Conservation (phyloP, 2,329 filamentous ascomycete genomes). For the Hypomyces rosellus region DNA sequence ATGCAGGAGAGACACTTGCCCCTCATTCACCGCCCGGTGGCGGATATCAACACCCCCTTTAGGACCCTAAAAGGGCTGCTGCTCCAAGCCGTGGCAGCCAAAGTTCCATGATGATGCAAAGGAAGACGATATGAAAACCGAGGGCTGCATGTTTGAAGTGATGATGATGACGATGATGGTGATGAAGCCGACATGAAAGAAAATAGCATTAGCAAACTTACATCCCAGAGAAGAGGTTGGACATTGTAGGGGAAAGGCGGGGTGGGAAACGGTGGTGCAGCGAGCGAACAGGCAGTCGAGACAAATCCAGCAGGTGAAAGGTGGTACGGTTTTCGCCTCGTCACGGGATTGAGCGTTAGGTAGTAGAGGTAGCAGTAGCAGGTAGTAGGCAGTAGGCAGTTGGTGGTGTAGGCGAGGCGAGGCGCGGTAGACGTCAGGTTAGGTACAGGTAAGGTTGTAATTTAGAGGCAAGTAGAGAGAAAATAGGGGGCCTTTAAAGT, state of each 20-base stretch:
- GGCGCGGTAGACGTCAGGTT: too few relatives aligned
- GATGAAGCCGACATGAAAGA: constrained; percentile 2
- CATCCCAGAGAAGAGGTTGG: constrained; percentile 57
- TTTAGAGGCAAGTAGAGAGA: neutral
- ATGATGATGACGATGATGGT: constrained; percentile 1
- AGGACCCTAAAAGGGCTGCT: too few relatives aligned
- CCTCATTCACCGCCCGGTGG: constrained; percentile 11
- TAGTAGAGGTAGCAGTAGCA: too few relatives aligned
- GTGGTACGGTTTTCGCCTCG: constrained; percentile 4
- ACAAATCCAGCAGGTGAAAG: neutral
- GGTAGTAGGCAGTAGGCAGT: too few relatives aligned
- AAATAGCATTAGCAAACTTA: constrained; percentile 34
- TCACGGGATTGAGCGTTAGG: constrained; percentile 11
- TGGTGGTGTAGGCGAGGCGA: too few relatives aligned
- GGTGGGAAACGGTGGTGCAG: constrained; percentile 9
- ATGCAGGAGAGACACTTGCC: constrained; percentile 11
- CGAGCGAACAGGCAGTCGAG: constrained; percentile 1
- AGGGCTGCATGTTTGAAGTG: constrained; percentile 1
- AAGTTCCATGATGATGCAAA: too few relatives aligned
- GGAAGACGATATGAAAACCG: neutral
- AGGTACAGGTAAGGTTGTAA: too few relatives aligned
- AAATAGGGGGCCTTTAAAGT: neutral
- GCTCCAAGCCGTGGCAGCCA: too few relatives aligned
- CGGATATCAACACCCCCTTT: neutral
- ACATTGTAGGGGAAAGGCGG: constrained; percentile 37